Percentiles rank a stretch among this genome's conserved stretches.
phyloP scores from a whole-genome alignment of 176 grass and related monocot genomes.

The Canna indica region DNA sequence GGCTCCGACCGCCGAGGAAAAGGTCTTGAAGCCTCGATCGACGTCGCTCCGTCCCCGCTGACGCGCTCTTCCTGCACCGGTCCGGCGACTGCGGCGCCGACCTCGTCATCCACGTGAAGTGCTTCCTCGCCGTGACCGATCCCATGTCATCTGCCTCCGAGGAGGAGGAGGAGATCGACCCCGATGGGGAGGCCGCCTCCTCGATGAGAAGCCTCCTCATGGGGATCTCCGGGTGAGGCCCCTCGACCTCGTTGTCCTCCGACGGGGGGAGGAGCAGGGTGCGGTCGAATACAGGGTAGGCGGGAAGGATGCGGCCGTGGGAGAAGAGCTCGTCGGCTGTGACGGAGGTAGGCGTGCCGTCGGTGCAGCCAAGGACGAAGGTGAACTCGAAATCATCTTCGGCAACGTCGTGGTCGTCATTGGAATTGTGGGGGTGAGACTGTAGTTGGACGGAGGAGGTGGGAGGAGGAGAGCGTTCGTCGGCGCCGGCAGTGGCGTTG shows the following conservation, averaged over 20 bases:
- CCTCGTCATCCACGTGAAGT: neutral
- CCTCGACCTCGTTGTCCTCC: neutral
- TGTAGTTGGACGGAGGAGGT: no score
- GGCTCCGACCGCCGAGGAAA: neutral
- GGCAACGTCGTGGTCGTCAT: no score
- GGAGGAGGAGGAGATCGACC: neutral
- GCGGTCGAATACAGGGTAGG: neutral
- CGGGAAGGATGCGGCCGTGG: neutral
- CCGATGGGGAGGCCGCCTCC: neutral
- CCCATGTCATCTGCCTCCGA: neutral
- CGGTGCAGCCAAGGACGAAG: neutral
- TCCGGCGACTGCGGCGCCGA: conserved; percentile 1
- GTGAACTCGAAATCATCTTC: neutral
- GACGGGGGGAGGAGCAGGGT: neutral
- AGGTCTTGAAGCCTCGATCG: neutral
- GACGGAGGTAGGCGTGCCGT: no score
- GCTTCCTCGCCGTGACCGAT: neutral
- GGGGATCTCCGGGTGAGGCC: neutral
- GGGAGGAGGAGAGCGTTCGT: no score
- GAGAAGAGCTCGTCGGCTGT: neutral
- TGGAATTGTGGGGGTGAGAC: no score
- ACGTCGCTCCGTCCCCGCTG: neutral
- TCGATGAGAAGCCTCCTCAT: neutral
- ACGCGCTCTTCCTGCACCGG: conserved; percentile 4
- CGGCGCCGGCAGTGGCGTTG: neutral